phyloP scores from a whole-genome alignment of 306 rosid genomes.

The Erythrophleum fordii region DNA sequence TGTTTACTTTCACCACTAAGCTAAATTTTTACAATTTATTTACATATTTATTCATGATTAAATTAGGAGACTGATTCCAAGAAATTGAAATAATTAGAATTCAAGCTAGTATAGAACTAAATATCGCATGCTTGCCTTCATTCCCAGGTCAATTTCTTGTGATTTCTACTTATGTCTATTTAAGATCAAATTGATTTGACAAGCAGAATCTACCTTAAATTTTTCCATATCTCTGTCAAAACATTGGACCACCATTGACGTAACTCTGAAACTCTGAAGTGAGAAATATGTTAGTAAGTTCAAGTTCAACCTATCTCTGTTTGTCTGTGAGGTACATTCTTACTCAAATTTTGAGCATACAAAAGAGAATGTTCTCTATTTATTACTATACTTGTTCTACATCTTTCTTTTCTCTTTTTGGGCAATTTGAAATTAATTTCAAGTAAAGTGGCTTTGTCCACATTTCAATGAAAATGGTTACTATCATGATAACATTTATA shows the following conservation, averaged over 20 bases:
- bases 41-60: no score
- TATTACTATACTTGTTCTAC: neutral
- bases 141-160: neutral
- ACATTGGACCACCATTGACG: neutral
- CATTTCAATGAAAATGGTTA: constrained; percentile 11
- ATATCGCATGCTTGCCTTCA: neutral
- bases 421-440: neutral
- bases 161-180: neutral
- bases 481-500: neutral
- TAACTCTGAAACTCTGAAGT: neutral
- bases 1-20: no score
- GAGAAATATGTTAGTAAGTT: neutral
- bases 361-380: neutral
- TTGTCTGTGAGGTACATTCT: neutral
- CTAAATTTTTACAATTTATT: no score
- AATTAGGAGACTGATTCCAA: no score
- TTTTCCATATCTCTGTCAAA: neutral
- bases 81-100: neutral
- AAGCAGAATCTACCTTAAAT: no score
- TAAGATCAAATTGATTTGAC: no score
- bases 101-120: neutral
- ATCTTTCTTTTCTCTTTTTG: constrained; percentile 1
- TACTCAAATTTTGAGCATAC: neutral
- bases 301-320: neutral
- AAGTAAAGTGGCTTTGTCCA: neutral